Base-by-base conservation (phyloP, 1,284 basidiomycete species). In the Meira nashicola region DNA sequence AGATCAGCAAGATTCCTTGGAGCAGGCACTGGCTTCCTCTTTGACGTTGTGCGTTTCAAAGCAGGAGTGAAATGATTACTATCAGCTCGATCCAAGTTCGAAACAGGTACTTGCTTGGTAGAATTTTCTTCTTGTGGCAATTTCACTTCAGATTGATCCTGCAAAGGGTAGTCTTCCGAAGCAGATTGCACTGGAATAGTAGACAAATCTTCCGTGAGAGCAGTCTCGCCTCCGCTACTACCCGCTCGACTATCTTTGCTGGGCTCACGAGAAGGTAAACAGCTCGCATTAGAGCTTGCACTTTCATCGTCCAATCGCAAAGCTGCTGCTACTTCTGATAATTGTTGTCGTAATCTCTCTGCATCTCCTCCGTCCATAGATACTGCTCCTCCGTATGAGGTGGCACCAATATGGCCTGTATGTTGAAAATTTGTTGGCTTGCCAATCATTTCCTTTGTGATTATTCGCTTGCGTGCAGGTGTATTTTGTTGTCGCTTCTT, bases 381-480 rank as follows among this genome's bases (percentile, higher is more conserved):
- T 4, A 46, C 55, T 9, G 54, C 54, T 14, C 46, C 33, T 9
- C 57, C 43, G 39, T 59, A 62, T 2, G 60, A 52, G 21, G 46
- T 17, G 15, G 60, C 59, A 3, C 60, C 60, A 23, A 62, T 62
- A 28, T 62, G 60, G 23, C 60, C 59, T 14, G 60, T 62, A 46
- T 62, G 60, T 48, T 61, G 58, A 37, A 61, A 61, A 57, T 61
- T 61, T 21, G 57, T 61, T n/a, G 59, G 59, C 10, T 12, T 17
- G 2, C 59, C 59, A 21, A 61, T 61, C 59, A 59, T 53, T 14
- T 39, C 39, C 51, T 61, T 61, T n/a, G n/a, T 43, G 10, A 61
- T 44, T n/a, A 61, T 51, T 9, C 59, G 37, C 46, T 61, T 61
- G 23, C 58, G 11, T 37, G 56, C 59, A 28, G 44, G 55, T 21